phyloP scores from a whole-genome alignment of 768 basidiomycete species.

The Lyophyllum shimeji region DNA sequence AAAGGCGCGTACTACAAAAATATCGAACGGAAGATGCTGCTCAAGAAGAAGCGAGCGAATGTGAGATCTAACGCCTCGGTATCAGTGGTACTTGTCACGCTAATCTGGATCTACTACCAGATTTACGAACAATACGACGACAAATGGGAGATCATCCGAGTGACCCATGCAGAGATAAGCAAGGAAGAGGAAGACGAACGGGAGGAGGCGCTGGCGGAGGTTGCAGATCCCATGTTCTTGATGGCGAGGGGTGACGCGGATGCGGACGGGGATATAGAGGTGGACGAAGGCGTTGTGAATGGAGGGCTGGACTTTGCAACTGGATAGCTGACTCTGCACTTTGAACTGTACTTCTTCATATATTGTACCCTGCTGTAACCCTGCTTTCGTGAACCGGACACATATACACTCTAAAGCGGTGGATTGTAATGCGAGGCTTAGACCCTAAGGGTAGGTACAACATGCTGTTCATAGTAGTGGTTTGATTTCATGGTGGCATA shows the following conservation, averaged over 20 bases:
- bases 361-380: slow-evolving; percentile 5
- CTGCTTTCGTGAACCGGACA: slow-evolving; percentile 1
- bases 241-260: slow-evolving; percentile 58
- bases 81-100: not conserved
- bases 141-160: slow-evolving; percentile 80
- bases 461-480: slow-evolving; percentile 30
- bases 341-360: not conserved
- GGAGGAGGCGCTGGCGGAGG: slow-evolving; percentile 76
- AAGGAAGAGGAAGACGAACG: slow-evolving; percentile 77
- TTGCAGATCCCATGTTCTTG: slow-evolving; percentile 66
- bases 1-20: slow-evolving; percentile 88
- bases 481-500: slow-evolving; percentile 33
- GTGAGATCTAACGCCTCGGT: slow-evolving; percentile 40
- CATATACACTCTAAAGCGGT: not conserved
- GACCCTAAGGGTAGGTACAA: slow-evolving; percentile 11
- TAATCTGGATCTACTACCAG: slow-evolving; percentile 32
- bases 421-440: slow-evolving; percentile 4
- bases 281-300: slow-evolving; percentile 36
- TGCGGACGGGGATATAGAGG: slow-evolving; percentile 59
- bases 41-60: slow-evolving; percentile 83
- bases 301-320: slow-evolving; percentile 32
- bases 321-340: not conserved
- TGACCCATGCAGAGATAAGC: slow-evolving; percentile 69
- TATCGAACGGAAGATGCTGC: slow-evolving; percentile 83
- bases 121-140: slow-evolving; percentile 71